These are phyloP conservation scores for Amylocystis lapponica DNA, from an alignment of 768 basidiomycete genomes.

Conservation along the genomic window DNA sequence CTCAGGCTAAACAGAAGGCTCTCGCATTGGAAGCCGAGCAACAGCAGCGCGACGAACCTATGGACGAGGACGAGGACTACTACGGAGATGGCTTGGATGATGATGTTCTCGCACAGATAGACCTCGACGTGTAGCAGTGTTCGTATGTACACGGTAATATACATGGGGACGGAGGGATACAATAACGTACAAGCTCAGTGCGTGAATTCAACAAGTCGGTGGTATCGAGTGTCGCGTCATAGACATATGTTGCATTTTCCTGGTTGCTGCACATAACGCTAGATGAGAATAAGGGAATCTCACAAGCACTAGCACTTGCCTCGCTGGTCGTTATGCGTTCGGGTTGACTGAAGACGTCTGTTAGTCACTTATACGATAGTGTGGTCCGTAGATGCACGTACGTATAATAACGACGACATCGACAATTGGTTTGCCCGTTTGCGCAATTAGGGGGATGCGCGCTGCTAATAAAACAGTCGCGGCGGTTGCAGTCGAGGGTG, in stretches of 20 bases:
- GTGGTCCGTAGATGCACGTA: conserved; percentile 19
- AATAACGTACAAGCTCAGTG: background rate
- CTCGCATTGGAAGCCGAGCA: conserved; percentile 47
- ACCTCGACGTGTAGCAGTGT: conserved; percentile 21
- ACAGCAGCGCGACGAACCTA: conserved; percentile 24
- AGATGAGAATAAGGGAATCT: too few relatives aligned
- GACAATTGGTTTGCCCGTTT: conserved; percentile 12
- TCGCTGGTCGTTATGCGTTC: conserved; percentile 40
- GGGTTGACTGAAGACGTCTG: conserved; percentile 39
- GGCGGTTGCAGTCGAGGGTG: conserved; percentile 47
- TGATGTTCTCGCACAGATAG: conserved; percentile 24
- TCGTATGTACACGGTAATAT: conserved; percentile 6
- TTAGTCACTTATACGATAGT: conserved; percentile 2
- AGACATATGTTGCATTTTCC: conserved; percentile 13
- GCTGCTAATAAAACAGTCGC: conserved; percentile 40
- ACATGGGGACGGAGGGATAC: background rate
- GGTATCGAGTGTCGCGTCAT: background rate
- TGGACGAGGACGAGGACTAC: conserved; percentile 52
- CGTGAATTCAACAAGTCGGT: background rate
- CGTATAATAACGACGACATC: conserved; percentile 57
- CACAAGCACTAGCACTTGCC: too few relatives aligned
- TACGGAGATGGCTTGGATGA: conserved; percentile 29
- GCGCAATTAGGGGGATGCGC: conserved; percentile 45
- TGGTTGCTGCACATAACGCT: too few relatives aligned
- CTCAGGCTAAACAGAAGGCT: conserved; percentile 76